Conservation (phyloP, 495 filamentous ascomycete genomes). For the Glutinoglossum americanum region DNA sequence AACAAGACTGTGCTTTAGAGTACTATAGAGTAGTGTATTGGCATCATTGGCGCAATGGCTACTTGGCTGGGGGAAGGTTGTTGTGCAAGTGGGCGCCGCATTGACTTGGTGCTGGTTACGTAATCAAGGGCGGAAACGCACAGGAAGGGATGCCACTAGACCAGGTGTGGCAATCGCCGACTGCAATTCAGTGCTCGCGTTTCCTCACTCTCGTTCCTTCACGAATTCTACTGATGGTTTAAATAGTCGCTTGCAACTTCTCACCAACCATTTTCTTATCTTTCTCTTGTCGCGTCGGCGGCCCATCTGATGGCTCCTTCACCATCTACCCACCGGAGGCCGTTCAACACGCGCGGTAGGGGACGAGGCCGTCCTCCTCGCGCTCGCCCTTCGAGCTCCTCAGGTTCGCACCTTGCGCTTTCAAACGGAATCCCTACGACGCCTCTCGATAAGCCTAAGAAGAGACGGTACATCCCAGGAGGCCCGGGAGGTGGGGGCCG, state of each 20-base stretch:
- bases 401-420: not conserved
- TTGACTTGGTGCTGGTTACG: not conserved
- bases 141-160: not conserved
- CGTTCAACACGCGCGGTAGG: not conserved
- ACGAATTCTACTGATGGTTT: not conserved
- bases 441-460: constrained; percentile 15
- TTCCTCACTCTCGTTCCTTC: not conserved
- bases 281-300: not conserved
- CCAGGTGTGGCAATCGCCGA: constrained; percentile 1
- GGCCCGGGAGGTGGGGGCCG: constrained; percentile 63
- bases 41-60: too few relatives aligned
- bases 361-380: not conserved
- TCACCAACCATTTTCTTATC: not conserved
- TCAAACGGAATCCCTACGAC: not conserved
- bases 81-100: too few relatives aligned
- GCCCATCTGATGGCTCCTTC: not conserved
- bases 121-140: not conserved
- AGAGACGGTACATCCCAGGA: constrained; percentile 48
- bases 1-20: not conserved
- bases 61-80: too few relatives aligned
- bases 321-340: constrained; percentile 1
- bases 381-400: not conserved
- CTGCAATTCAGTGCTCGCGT: not conserved
- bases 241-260: not conserved
- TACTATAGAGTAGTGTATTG: too few relatives aligned